These are phyloP conservation scores for Ogataea philodendri DNA, from an alignment of 805 yeast genomes.

Conservation along the genomic window DNA sequence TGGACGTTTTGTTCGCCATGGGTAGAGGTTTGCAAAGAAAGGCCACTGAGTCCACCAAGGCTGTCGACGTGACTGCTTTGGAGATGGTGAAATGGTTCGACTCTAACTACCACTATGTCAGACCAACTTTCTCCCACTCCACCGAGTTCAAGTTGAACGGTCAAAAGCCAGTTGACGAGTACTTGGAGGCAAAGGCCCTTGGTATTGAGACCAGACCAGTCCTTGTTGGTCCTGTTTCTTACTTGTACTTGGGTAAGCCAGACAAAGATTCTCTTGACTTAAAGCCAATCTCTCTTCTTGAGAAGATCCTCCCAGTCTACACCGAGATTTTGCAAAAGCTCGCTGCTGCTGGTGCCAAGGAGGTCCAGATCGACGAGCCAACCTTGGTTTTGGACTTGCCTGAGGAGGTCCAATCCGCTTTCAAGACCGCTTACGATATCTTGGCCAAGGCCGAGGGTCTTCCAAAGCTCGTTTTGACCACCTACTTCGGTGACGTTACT, in stretches of 20 bases:
- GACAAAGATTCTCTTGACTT: conserved; percentile 96
- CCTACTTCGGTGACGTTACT: conserved; percentile 98
- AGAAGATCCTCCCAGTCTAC: conserved; percentile 91
- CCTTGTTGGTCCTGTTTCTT: conserved; percentile 93
- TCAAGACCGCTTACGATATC: conserved; percentile 81
- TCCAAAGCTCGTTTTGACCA: conserved; percentile 79
- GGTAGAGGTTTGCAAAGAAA: conserved; percentile 99
- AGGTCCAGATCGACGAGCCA: conserved; percentile 98
- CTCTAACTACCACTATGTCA: conserved; percentile 98
- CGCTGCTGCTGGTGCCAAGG: conserved; percentile 89
- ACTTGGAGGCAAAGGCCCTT: conserved; percentile 93
- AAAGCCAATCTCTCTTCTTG: conserved; percentile 87
- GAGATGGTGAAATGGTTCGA: conserved; percentile 99
- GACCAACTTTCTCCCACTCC: conserved; percentile 96
- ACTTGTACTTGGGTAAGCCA: conserved; percentile 92
- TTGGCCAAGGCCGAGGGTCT: conserved; percentile 64
- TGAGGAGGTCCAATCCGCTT: conserved; percentile 77
- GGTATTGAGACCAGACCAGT: conserved; percentile 99
- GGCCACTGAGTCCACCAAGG: conserved; percentile 81
- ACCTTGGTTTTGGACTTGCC: conserved; percentile 91
- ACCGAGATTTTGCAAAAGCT: conserved; percentile 83
- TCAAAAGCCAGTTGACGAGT: conserved; percentile 95
- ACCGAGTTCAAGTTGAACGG: conserved; percentile 96
- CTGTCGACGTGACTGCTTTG: conserved; percentile 97
- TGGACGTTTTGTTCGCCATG: conserved; percentile 97